Evolutionary conservation across 306 rosid species (phyloP), one percentile per base, ranked within the genome.

Genomic region (Pyrus bretschneideri): DNA sequence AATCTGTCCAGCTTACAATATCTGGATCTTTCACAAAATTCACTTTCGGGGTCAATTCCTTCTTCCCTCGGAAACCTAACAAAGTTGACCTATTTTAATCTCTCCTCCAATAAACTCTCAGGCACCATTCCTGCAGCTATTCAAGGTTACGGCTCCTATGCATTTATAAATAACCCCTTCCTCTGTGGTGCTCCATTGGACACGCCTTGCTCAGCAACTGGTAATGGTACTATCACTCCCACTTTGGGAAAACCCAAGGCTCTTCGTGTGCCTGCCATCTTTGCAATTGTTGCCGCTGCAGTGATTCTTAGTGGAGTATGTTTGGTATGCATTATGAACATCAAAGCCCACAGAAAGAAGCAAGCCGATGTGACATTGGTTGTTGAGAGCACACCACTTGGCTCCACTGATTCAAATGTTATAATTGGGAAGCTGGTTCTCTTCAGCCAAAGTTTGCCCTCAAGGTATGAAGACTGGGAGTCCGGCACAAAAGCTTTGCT

Each of bases 391-490:
- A 96, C 97, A 7, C 96, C 98, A 30, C 90, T 75, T 62, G 93
- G 86, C 58, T 96, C 99, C 35, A 80, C 96, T 54, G 97, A 89
- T 68, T 89, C 96, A 75, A 89, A 80, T 70, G 85, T 92, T 71
- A 92, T 92, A 65, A 92, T 96, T 15, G 98, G 99, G 72, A 96
- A 96, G 80, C 76, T 96, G 82, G 99, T 92, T 82, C 99, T 96
- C 77, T 96, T 96, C 85, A 92, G 99, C 88, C 91, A 92, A 84
- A 92, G 85, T 76, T 87, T 96, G 78, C 99, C 98, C 11, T 96
- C 99, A 4, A 96, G 81, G 84, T 96, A 96, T 64, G 99, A 96
- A 90, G 99, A 96, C 78, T 96, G 99, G 99, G 99, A 96, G 81
- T 92, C 96, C 15, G 98, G 98, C 76, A 96, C 97, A 64, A 92